Conservation (phyloP, 1,284 basidiomycete species). For the Naganishia albida region DNA sequence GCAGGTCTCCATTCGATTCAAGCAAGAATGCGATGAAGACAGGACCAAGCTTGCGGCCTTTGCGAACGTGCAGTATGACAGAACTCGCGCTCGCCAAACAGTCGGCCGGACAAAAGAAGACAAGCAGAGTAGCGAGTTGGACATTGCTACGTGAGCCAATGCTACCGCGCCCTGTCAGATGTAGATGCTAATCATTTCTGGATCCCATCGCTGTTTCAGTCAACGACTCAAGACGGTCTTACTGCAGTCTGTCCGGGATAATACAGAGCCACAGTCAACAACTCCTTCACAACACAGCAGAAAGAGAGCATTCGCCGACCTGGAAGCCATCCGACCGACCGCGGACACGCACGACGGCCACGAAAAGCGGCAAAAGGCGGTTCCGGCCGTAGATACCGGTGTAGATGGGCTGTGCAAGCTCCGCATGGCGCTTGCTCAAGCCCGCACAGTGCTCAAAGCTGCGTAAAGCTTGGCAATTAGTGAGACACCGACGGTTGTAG, state of each 20-base stretch:
- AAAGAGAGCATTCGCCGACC: slow-evolving; percentile 17
- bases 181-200: too few species aligned
- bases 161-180: too few species aligned
- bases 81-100: background rate
- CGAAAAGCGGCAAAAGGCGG: slow-evolving; percentile 16
- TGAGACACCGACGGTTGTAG: too few species aligned
- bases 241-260: background rate
- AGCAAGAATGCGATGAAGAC: background rate
- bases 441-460: slow-evolving; percentile 12
- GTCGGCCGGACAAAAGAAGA: background rate
- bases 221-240: slow-evolving; percentile 17
- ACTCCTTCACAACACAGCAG: background rate
- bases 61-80: slow-evolving; percentile 8
- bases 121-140: background rate
- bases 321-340: background rate
- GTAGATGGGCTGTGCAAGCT: slow-evolving; percentile 2
- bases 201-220: background rate
- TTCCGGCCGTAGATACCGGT: background rate
- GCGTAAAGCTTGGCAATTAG: background rate
- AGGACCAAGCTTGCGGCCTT: slow-evolving; percentile 3
- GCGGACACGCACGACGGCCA: background rate
- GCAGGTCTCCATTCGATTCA: background rate
- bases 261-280: background rate
- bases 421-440: slow-evolving; percentile 5
- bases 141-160: slow-evolving; percentile 11